Evolutionary conservation across 352 stramenopile genomes (phyloP), one percentile per base, ranked within the genome.

Genomic region (Pythium rishiriense): DNA sequence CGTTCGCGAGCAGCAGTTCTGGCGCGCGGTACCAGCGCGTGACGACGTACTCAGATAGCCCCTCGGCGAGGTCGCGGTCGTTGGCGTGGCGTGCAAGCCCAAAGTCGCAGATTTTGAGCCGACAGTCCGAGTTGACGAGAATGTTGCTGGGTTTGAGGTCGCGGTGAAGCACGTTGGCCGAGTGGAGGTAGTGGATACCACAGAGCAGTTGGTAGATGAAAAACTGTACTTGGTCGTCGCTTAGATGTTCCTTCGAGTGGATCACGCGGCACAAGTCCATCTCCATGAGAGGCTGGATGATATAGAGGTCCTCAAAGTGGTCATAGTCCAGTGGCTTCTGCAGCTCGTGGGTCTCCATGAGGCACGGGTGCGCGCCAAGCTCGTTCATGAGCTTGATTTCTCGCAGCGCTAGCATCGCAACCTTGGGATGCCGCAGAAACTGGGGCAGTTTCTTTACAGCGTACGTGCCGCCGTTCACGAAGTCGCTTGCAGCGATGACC

Each of bases 121-220:
- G 74, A 52, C 91, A 98, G 66, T 97, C 86, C 19, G 86, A 93
- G 69, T 97, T 98, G 49, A 99, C 94, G 12, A 99, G 87, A 31
- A 99, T 78, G 70, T 99, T 99, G 54, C 96, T 97, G 39, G 97
- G 97, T 71, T 99, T 99, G 15, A 99, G 82, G 68, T 99, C 97
- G 26, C 95, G 84, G 68, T 99, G 96, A 46, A 98, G 77, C 4
- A 99, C 95, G 64, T 98, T 96, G 12, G 90, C 94, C 0, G 88
- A 97, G 70, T 99, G 96, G 56, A 99, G 90, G 61, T 98, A 98
- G 70, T 98, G 92, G 31, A 98, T 85, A 10, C 91, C 95, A 48
- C 94, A 95, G 3, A 99, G 75, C 59, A 98, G 72, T 70, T 99
- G 96, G 69, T 99, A 99, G 54, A 98, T 81, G 67, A 98, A 98